Evolutionary conservation across 768 basidiomycete genomes (phyloP), one percentile per base, ranked within the genome.

Genomic region (Suillus alpinus): DNA sequence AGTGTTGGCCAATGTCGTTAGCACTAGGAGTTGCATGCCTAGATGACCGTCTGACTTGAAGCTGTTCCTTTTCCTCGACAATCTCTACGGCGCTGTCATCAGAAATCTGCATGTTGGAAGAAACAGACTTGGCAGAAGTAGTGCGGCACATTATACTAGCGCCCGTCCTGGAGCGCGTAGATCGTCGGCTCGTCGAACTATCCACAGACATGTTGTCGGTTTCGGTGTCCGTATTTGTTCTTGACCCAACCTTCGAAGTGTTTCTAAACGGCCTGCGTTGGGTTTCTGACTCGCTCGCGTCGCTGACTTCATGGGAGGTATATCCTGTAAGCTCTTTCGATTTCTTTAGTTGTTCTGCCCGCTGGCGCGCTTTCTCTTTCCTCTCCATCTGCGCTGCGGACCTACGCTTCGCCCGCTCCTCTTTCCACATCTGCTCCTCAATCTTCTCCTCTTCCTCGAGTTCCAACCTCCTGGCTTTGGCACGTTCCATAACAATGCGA

Each of bases 401-500:
- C 1, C 69, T 69, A 14, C 65, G 66, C n/a, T 69, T 71, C 1
- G 64, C 68, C 0, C 58, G 65, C 26, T 64, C 64, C 46, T 68
- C 65, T 31, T 69, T 62, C 56, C 68, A 50, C 63, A 72, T 70
- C 7, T 64, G 64, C 7, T 67, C 66, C 36, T 77, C 78, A 6
- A 73, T 60, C 4, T 62, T 68, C 56, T 80, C 81, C 65, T 80
- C 78, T 29, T 75, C 74, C 31, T 74, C 76, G 1, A 80, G 68
- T 58, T 81, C 75, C 64, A 72, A 77, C 23, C 79, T 69, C 55
- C 81, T 70, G 8, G 63, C 70, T 40, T 70, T 63, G 0, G 82
- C 81, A 3, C 81, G 76, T 60, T 80, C 76, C 71, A 75, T 76
- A 47, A 81, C 75, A 20, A 81, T 79, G 34, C 67, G 71, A 59